Conservation (phyloP, 192 early-diverging fungal genomes). For the Coemansia aciculifera region DNA sequence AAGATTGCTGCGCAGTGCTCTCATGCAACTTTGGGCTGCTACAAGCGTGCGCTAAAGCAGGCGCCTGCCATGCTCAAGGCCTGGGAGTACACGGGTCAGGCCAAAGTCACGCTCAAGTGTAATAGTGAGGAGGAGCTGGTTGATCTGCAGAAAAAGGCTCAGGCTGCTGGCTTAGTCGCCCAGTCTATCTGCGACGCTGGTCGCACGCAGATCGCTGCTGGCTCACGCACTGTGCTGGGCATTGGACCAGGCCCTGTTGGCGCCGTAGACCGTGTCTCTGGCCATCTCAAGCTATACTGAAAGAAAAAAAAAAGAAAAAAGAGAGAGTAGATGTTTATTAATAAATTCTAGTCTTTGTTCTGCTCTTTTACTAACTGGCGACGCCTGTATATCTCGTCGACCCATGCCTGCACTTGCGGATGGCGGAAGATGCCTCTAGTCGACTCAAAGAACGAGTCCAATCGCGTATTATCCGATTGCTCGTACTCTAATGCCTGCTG, state of each 20-base stretch:
- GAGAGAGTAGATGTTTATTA: neutral
- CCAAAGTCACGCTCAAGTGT: constrained; percentile 85
- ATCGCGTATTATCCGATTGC: constrained; percentile 59
- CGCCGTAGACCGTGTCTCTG: constrained; percentile 56
- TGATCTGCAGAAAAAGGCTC: constrained; percentile 28
- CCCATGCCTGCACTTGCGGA: constrained; percentile 80
- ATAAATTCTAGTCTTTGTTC: neutral
- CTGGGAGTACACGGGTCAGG: constrained; percentile 82
- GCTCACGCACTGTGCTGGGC: constrained; percentile 88
- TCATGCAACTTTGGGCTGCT: constrained; percentile 87
- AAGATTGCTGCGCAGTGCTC: constrained; percentile 95
- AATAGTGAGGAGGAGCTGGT: constrained; percentile 70
- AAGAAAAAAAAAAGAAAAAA: too few relatives aligned
- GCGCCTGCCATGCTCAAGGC: constrained; percentile 50
- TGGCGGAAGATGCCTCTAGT: constrained; percentile 82
- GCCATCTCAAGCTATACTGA: constrained; percentile 59
- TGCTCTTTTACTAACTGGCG: constrained; percentile 12
- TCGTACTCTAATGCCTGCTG: constrained; percentile 92
- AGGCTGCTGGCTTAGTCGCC: constrained; percentile 28
- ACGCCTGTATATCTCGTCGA: constrained; percentile 67
- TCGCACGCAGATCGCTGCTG: constrained; percentile 71
- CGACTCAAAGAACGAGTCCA: constrained; percentile 80
- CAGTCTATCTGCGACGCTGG: constrained; percentile 88
- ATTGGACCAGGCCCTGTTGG: constrained; percentile 80
- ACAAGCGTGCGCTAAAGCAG: constrained; percentile 59